A percentile compares a stretch with the other conserved stretches of the same genome.
Evolutionary conservation across 2,329 filamentous ascomycete species (phyloP).

Genomic region (Aureobasidium namibiae): DNA sequence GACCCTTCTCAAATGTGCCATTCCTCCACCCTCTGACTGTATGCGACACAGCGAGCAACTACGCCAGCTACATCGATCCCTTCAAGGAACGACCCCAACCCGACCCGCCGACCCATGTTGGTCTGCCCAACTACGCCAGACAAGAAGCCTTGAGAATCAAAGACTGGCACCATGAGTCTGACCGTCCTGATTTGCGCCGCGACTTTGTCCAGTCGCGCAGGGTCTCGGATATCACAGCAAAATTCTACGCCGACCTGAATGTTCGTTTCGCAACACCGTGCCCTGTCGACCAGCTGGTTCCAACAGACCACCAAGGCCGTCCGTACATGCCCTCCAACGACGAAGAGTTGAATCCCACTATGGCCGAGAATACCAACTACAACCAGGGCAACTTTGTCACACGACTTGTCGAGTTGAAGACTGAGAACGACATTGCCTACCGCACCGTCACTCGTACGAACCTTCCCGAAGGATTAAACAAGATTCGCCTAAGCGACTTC

Average conservation of each 20-base stretch:
- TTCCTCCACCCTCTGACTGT: background rate
- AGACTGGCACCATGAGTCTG: slow-evolving; percentile 6
- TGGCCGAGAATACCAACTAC: slow-evolving; percentile 19
- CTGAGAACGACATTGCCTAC: slow-evolving; percentile 51
- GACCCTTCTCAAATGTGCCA: background rate
- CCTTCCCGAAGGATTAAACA: slow-evolving; percentile 29
- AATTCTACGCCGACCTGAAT: slow-evolving; percentile 27
- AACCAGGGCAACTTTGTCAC: slow-evolving; percentile 39
- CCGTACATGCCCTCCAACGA: slow-evolving; percentile 14
- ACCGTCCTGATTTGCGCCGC: slow-evolving; percentile 2
- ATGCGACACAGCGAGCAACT: slow-evolving; percentile 1
- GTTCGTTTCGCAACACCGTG: slow-evolving; percentile 30
- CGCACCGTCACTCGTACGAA: slow-evolving; percentile 45
- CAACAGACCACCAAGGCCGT: slow-evolving; percentile 18
- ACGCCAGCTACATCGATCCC: slow-evolving; percentile 12
- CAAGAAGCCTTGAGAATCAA: background rate
- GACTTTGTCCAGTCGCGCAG: background rate
- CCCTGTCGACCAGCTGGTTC: slow-evolving; percentile 33
- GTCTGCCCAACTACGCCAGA: slow-evolving; percentile 7
- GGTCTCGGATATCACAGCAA: slow-evolving; percentile 7
- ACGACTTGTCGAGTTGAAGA: slow-evolving; percentile 42
- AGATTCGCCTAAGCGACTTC: slow-evolving; percentile 46
- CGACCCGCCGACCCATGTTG: slow-evolving; percentile 6
- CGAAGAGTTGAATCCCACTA: background rate
- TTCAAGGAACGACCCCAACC: slow-evolving; percentile 10